A percentile compares a stretch with the other conserved stretches of the same genome.
Evolutionary conservation across 2,329 filamentous ascomycete species (phyloP).

Genomic region (Colletotrichum magnum): DNA sequence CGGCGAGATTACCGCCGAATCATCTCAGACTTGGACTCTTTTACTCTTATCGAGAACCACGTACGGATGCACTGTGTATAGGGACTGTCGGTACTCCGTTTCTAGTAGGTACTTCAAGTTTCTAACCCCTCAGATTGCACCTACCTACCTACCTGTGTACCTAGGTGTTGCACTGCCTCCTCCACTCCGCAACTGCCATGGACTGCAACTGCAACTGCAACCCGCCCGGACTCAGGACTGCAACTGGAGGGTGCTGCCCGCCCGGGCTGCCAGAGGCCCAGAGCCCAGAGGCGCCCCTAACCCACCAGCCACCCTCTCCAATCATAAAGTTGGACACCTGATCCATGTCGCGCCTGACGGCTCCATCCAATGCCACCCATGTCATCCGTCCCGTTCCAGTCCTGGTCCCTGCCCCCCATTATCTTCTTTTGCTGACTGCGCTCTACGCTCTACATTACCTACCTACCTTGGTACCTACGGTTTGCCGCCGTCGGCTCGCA

Average conservation of each 20-base stretch:
- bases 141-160: background rate
- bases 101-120: too few relatives aligned
- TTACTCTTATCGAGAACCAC: background rate
- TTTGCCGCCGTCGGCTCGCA: conserved; percentile 30
- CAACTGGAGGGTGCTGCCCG: background rate
- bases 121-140: background rate
- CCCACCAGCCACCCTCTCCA: background rate
- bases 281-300: background rate
- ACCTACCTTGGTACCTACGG: background rate
- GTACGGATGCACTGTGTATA: too few relatives aligned
- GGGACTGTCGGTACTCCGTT: too few relatives aligned
- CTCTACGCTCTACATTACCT: conserved; percentile 5
- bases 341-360: conserved; percentile 28
- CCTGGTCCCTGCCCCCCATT: conserved; percentile 35
- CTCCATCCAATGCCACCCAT: conserved; percentile 40
- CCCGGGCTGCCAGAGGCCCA: background rate
- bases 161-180: background rate
- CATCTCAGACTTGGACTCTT: background rate
- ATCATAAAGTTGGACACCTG: conserved; percentile 20
- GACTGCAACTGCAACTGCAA: background rate
- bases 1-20: conserved; percentile 9
- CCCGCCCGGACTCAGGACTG: background rate
- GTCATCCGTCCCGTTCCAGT: conserved; percentile 33
- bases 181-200: too few relatives aligned
- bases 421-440: conserved; percentile 26